Percentiles rank a stretch among this genome's conserved stretches.
Evolutionary conservation across 176 grass and related monocot genomes (phyloP).

Genomic region (Avena insularis): DNA sequence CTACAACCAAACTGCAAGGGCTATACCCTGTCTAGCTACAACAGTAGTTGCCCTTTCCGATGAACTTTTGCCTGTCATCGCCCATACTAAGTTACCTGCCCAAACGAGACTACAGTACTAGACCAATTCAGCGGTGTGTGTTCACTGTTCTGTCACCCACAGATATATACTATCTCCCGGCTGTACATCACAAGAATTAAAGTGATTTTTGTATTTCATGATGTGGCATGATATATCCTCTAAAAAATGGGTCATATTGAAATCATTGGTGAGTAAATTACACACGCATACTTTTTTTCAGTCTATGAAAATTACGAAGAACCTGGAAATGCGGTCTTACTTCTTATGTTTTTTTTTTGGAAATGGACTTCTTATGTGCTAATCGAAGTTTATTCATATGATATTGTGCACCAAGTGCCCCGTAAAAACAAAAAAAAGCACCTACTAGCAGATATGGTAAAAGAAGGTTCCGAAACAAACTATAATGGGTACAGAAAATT

Average conservation of each 20-base stretch:
- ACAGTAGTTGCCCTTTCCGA: constrained; percentile 43
- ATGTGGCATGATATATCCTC: neutral
- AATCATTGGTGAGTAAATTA: neutral
- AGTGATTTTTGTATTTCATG: neutral
- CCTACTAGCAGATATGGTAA: neutral
- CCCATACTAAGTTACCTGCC: constrained; percentile 3
- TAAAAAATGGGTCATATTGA: neutral
- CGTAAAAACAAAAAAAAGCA: neutral
- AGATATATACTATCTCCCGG: neutral
- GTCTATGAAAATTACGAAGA: neutral
- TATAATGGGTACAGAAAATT: neutral
- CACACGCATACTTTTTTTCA: neutral
- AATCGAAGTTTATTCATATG: neutral
- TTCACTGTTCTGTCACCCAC: neutral
- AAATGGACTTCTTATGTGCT: neutral
- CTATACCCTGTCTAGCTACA: neutral
- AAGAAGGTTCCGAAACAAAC: neutral
- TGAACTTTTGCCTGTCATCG: constrained; percentile 38
- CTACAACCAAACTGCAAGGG: neutral
- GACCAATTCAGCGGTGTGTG: neutral
- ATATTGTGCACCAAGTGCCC: neutral
- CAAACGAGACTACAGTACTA: neutral
- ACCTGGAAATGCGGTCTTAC: neutral
- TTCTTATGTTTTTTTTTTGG: neutral
- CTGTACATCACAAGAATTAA: neutral